These are phyloP conservation scores for Blastocystis sp. DNA, from an alignment of 352 stramenopile genomes.

Conservation along the genomic window DNA sequence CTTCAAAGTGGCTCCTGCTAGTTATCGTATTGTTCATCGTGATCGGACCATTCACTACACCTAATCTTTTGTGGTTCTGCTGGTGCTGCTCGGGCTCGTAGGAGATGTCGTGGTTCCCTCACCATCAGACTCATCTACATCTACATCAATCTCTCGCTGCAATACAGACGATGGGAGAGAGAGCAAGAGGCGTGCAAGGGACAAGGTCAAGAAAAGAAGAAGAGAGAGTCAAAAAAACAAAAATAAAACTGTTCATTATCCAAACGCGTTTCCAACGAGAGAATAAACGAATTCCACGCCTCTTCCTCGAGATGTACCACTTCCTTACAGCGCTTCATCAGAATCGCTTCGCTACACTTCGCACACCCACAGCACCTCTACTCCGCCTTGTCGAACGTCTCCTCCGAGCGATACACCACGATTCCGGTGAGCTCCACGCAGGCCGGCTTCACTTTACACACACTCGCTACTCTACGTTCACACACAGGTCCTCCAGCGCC, in stretches of 20 bases:
- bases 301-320: background rate
- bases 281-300: background rate
- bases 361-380: background rate
- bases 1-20: slow-evolving; percentile 6
- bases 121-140: slow-evolving; percentile 6
- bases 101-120: background rate
- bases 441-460: background rate
- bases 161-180: background rate
- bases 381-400: slow-evolving; percentile 17
- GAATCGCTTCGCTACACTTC: background rate
- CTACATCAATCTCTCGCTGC: slow-evolving; percentile 39
- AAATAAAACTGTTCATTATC: slow-evolving; percentile 36
- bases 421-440: slow-evolving; percentile 40
- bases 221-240: slow-evolving; percentile 56
- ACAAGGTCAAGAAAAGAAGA: background rate
- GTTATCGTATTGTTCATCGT: slow-evolving; percentile 22
- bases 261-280: background rate
- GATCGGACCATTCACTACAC: slow-evolving; percentile 5
- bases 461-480: background rate
- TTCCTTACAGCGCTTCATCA: slow-evolving; percentile 12
- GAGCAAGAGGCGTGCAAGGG: background rate
- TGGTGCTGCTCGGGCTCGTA: slow-evolving; percentile 35
- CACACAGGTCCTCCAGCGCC: background rate
- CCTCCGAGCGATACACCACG: slow-evolving; percentile 31
- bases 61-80: slow-evolving; percentile 44